Conservation (phyloP, 805 yeast genomes). For the Hemisphaericaspora nanyangensis region DNA sequence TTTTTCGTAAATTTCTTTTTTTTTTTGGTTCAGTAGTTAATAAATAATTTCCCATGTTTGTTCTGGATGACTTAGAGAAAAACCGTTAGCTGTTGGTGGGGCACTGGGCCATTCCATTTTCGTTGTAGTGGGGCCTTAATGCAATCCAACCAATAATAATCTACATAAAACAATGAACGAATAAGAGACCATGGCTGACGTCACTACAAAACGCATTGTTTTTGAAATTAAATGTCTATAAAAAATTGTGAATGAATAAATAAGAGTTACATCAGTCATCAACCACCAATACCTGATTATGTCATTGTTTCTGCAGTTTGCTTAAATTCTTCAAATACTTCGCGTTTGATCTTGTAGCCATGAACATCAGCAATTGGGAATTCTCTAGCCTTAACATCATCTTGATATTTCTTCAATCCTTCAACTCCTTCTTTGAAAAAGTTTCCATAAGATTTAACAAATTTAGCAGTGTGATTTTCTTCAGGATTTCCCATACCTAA, state of each 20-base stretch:
- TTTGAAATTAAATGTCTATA: too few species aligned
- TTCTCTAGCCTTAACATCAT: conserved; percentile 49
- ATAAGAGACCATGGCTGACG: too few species aligned
- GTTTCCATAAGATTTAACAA: conserved; percentile 67
- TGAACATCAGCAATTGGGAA: conserved; percentile 66
- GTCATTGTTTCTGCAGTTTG: conserved; percentile 4
- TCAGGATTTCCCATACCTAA: conserved; percentile 66
- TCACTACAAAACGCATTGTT: too few species aligned
- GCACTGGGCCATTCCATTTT: too few species aligned
- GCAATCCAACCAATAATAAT: too few species aligned
- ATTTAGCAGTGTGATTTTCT: conserved; percentile 51
- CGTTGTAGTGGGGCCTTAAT: too few species aligned
- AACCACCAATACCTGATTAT: too few species aligned
- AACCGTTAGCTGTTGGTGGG: neutral
- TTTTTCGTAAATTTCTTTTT: neutral
- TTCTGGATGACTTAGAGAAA: neutral
- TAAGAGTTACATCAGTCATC: too few species aligned
- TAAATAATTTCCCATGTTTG: too few species aligned
- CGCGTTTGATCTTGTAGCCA: conserved; percentile 66
- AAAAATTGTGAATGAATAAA: too few species aligned
- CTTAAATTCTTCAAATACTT: conserved; percentile 39
- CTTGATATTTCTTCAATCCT: conserved; percentile 51
- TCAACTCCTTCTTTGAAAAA: conserved; percentile 44
- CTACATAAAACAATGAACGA: too few species aligned
- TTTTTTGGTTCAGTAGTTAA: too few species aligned